Evolutionary conservation across 2,329 filamentous ascomycete species (phyloP), one percentile per base, ranked within the genome.

Genomic region (Trichothecium roseum): DNA sequence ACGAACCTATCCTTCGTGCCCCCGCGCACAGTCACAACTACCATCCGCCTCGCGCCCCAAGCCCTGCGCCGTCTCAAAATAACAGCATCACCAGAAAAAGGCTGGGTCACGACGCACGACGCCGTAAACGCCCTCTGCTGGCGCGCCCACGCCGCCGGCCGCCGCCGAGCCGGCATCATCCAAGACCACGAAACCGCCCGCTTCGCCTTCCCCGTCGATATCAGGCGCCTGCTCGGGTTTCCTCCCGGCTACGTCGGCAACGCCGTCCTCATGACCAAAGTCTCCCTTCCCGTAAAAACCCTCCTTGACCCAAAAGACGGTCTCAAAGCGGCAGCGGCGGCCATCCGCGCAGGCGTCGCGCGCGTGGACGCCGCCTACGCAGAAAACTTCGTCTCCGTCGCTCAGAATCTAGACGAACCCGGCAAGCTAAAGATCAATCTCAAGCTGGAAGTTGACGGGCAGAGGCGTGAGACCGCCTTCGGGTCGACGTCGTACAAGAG

Each of bases 401-500:
- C 30, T 10, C 17, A 17, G n/a, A 17, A 14, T 14, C 30, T 32
- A 7, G 30, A 32, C 15, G 6, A 32, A n/a, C 30, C 30, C 5
- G 30, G 30, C 17, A 14, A 17, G 30, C 14, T 32, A 17, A 32
- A 17, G 30, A 32, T 32, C 30, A 32, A 32, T n/a, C 30, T 32
- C 8, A 32, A 32, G 30, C 30, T 32, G 5, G 15, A 32, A 6
- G 29, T 8, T 8, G n/a, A n/a, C n/a, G n/a, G n/a, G n/a, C n/a
- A n/a, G n/a, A n/a, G n/a, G n/a, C 30, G 15, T 10, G 6, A 32
- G 5, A 32, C 30, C 15, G 30, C 30, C 10, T 32, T 32, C n/a
- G 30, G 30, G 30, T 32, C 30, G 6, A 32, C 30, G 5, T 32
- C 30, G 17, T 32, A 32, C 30, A 32, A 32, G 17, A 32, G 30